A percentile compares a stretch with the other conserved stretches of the same genome.
These are phyloP conservation scores for Talaromyces sp. DNA, from an alignment of 2,329 filamentous ascomycete species.

Conservation along the genomic window DNA sequence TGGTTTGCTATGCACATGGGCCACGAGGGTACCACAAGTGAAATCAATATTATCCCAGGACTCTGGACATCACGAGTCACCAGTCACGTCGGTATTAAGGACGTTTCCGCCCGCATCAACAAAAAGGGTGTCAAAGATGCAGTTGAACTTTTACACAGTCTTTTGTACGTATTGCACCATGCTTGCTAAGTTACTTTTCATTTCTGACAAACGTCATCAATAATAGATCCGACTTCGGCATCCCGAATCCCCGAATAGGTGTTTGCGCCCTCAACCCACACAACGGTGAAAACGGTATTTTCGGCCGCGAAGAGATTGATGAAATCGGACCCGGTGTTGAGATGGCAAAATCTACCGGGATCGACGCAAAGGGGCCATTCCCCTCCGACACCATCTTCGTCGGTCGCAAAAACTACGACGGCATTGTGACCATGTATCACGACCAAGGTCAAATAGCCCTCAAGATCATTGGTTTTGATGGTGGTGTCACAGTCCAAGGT, in stretches of 20 bases:
- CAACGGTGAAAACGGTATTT: not conserved
- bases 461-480: constrained; percentile 28
- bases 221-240: not conserved
- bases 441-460: constrained; percentile 39
- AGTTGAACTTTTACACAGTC: not conserved
- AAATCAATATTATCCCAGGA: not conserved
- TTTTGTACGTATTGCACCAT: not conserved
- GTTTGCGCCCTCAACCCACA: not conserved
- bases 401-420: constrained; percentile 31
- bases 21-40: not conserved
- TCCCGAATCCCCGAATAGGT: not conserved
- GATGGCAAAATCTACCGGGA: not conserved
- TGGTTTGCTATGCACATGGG: not conserved
- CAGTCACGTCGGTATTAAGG: not conserved
- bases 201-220: not conserved
- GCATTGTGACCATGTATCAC: constrained; percentile 39
- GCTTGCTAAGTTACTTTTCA: too few relatives aligned
- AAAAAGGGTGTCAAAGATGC: not conserved
- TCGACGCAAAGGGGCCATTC: not conserved
- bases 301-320: not conserved
- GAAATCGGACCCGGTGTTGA: not conserved
- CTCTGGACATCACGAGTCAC: not conserved
- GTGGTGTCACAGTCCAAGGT: not conserved
- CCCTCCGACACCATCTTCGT: constrained; percentile 31
- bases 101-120: not conserved